Conservation (phyloP, 1,284 basidiomycete genomes). For the Ganoderma lucidum region DNA sequence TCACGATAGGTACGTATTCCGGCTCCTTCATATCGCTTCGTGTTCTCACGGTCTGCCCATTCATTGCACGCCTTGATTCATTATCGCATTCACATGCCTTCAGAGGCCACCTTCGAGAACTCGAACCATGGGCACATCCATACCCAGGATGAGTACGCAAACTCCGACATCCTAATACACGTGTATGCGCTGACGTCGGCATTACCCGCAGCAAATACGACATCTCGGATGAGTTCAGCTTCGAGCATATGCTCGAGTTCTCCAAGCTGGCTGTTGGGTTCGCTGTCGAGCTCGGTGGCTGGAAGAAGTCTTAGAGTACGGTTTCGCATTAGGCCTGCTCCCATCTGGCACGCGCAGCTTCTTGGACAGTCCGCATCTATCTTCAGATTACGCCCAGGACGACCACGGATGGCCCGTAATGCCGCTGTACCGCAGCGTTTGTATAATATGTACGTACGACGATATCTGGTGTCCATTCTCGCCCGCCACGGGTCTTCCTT, state of each 20-base stretch:
- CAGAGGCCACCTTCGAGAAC: slow-evolving; percentile 78
- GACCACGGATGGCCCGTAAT: slow-evolving; percentile 23
- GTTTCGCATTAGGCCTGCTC: slow-evolving; percentile 14
- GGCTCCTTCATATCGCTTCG: slow-evolving; percentile 23
- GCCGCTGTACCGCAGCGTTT: slow-evolving; percentile 30
- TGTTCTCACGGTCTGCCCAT: slow-evolving; percentile 27
- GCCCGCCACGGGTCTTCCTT: slow-evolving; percentile 27
- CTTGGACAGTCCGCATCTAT: slow-evolving; percentile 18
- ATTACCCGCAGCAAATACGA: slow-evolving; percentile 71
- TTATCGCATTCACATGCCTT: slow-evolving; percentile 31
- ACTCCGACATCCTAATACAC: slow-evolving; percentile 24
- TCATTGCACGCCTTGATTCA: slow-evolving; percentile 20
- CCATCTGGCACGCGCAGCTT: slow-evolving; percentile 6
- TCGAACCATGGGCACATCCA: slow-evolving; percentile 84
- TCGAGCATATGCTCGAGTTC: slow-evolving; percentile 85
- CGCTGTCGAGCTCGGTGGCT: slow-evolving; percentile 79
- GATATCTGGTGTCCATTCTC: slow-evolving; percentile 31
- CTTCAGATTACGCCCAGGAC: background rate
- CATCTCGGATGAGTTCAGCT: slow-evolving; percentile 88
- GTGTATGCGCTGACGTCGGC: slow-evolving; percentile 30
- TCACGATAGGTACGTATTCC: slow-evolving; percentile 75
- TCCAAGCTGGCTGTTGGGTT: slow-evolving; percentile 90
- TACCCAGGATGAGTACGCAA: slow-evolving; percentile 75
- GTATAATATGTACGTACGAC: slow-evolving; percentile 35
- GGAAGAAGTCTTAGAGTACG: slow-evolving; percentile 41